These are phyloP conservation scores for Camellia oleifera DNA, from an alignment of 179 eudicot genomes.

Conservation along the genomic window DNA sequence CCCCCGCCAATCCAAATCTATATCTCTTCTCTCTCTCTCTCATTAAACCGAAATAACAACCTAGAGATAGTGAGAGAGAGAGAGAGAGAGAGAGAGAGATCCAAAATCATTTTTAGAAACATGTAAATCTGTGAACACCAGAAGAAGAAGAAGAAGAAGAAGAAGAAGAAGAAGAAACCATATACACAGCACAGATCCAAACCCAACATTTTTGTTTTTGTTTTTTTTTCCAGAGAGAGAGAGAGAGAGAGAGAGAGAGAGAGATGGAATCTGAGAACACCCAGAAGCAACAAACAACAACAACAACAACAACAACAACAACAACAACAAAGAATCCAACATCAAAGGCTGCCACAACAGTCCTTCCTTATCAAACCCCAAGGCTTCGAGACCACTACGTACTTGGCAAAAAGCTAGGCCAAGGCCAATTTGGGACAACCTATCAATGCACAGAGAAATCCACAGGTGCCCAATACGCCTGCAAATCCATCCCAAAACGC, in stretches of 20 bases:
- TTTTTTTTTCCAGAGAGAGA: neutral
- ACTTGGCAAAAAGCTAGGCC: conserved; percentile 71
- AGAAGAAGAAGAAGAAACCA: neutral
- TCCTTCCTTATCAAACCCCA: conserved; percentile 71
- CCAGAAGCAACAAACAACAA: conserved; percentile 10
- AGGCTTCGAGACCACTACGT: conserved; percentile 62
- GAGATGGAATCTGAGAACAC: conserved; percentile 15
- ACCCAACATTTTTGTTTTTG: neutral
- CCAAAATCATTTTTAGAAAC: neutral
- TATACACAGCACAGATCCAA: neutral
- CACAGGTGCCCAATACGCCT: conserved; percentile 55
- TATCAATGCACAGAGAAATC: conserved; percentile 68
- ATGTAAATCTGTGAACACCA: neutral
- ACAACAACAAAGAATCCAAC: conserved; percentile 29
- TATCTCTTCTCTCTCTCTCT: neutral
- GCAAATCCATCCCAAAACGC: conserved; percentile 84
- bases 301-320: conserved; percentile 19
- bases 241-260: neutral
- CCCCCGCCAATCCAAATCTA: neutral
- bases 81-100: neutral
- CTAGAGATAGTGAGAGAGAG: neutral
- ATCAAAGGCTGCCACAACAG: conserved; percentile 34
- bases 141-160: neutral
- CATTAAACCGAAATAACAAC: neutral
- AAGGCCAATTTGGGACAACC: conserved; percentile 87